Evolutionary conservation across 352 stramenopile genomes (phyloP).

Genomic region (Globisporangium okanoganense): DNA sequence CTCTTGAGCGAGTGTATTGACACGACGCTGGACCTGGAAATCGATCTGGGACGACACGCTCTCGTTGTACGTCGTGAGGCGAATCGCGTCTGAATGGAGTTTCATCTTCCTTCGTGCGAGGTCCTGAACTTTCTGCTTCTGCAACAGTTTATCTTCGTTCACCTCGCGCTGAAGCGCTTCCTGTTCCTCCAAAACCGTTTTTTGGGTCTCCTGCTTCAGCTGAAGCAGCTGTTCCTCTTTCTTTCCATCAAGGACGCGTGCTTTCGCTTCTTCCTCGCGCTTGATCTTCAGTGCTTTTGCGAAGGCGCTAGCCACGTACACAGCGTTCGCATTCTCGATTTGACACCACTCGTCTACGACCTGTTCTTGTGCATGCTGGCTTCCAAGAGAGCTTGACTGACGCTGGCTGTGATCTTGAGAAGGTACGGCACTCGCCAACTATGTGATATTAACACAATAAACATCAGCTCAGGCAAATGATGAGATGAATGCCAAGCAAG

Average conservation of each 20-base stretch:
- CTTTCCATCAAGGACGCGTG: constrained; percentile 23
- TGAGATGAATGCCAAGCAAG: too few relatives aligned
- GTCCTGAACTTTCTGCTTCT: constrained; percentile 32
- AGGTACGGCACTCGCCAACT: neutral
- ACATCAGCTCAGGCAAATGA: too few relatives aligned
- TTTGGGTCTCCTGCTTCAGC: constrained; percentile 39
- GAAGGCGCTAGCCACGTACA: constrained; percentile 49
- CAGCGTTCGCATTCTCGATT: constrained; percentile 42
- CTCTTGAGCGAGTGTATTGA: constrained; percentile 29
- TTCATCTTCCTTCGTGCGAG: constrained; percentile 32
- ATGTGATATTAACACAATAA: too few relatives aligned
- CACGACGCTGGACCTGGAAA: constrained; percentile 49
- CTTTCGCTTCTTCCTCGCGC: constrained; percentile 34
- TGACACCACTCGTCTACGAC: constrained; percentile 25
- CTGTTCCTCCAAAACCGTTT: constrained; percentile 30
- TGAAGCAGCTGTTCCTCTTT: constrained; percentile 37
- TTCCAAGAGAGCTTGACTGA: neutral
- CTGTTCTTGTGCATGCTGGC: neutral
- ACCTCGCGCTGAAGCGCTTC: constrained; percentile 26
- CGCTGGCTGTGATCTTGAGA: neutral
- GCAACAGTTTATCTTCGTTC: constrained; percentile 33
- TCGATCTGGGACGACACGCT: constrained; percentile 61
- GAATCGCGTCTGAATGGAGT: constrained; percentile 51
- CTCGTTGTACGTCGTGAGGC: constrained; percentile 67
- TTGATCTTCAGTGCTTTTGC: constrained; percentile 24